Conservation (phyloP, 805 yeast species). For the Hanseniaspora hatyaiensis region DNA sequence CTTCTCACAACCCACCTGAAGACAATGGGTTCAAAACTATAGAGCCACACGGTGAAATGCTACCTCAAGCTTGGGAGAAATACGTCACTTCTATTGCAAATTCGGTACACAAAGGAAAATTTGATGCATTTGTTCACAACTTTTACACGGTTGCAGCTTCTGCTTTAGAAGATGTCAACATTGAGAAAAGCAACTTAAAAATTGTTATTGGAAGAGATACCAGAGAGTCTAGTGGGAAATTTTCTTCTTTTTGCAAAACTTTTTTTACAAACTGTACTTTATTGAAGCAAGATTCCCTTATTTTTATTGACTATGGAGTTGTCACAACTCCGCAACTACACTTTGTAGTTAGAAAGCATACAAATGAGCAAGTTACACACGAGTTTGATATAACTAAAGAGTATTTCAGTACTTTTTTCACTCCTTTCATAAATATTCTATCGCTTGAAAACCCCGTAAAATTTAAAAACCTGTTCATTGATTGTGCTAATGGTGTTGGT, state of each 20-base stretch:
- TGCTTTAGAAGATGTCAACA: slow-evolving; percentile 29
- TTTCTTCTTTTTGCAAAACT: slow-evolving; percentile 19
- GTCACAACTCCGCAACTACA: slow-evolving; percentile 93
- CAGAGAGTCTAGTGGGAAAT: slow-evolving; percentile 61
- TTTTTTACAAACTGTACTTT: slow-evolving; percentile 45
- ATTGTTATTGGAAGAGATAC: slow-evolving; percentile 78
- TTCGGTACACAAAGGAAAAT: slow-evolving; percentile 33
- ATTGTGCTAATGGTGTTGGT: slow-evolving; percentile 96
- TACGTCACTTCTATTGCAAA: slow-evolving; percentile 75
- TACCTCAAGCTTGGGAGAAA: slow-evolving; percentile 71
- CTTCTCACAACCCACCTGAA: slow-evolving; percentile 83
- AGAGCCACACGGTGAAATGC: slow-evolving; percentile 87
- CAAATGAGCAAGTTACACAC: slow-evolving; percentile 18
- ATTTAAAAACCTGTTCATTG: slow-evolving; percentile 44
- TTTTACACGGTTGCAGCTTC: slow-evolving; percentile 9
- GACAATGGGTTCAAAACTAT: slow-evolving; percentile 92
- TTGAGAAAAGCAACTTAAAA: slow-evolving; percentile 29
- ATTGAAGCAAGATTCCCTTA: slow-evolving; percentile 44
- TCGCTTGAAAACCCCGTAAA: slow-evolving; percentile 19
- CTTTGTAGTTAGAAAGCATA: slow-evolving; percentile 39
- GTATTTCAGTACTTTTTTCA: slow-evolving; percentile 53
- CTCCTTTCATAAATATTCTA: slow-evolving; percentile 22
- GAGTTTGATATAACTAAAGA: slow-evolving; percentile 18
- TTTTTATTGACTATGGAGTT: slow-evolving; percentile 46
- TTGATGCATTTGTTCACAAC: slow-evolving; percentile 5